Percentiles rank a stretch among this genome's conserved stretches.
Conservation (phyloP, 1,284 basidiomycete species). For the Cryptococcus maquisensis region DNA sequence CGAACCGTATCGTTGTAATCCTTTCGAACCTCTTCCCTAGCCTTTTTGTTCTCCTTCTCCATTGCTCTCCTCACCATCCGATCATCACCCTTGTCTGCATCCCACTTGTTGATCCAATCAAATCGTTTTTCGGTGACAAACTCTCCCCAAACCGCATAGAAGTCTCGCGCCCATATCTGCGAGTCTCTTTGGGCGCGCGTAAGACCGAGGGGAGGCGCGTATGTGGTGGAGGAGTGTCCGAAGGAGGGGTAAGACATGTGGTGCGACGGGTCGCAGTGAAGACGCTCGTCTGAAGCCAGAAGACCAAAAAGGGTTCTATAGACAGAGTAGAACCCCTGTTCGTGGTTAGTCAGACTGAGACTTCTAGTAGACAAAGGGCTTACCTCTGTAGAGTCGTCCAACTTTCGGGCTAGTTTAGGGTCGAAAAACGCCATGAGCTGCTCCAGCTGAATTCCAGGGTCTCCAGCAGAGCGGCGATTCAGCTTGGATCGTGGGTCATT, state of each 20-base stretch:
- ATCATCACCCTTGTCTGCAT: constrained; percentile 78
- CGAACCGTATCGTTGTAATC: constrained; percentile 92
- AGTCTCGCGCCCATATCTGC: constrained; percentile 57
- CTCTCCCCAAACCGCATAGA: constrained; percentile 83
- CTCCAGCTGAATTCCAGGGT: constrained; percentile 71
- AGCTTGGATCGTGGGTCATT: constrained; percentile 51
- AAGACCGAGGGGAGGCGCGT: constrained; percentile 51
- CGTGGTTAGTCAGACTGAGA: not conserved
- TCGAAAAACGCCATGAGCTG: constrained; percentile 87
- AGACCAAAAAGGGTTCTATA: constrained; percentile 85
- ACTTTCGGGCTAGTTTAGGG: constrained; percentile 64
- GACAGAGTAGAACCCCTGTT: constrained; percentile 82
- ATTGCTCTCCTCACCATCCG: constrained; percentile 77
- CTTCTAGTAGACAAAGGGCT: constrained; percentile 19
- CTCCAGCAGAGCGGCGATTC: constrained; percentile 60
- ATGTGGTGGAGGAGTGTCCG: constrained; percentile 73
- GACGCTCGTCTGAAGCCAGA: constrained; percentile 74
- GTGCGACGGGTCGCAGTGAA: constrained; percentile 52
- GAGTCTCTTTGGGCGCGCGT: constrained; percentile 50
- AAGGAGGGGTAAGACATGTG: constrained; percentile 69
- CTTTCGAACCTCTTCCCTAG: constrained; percentile 74
- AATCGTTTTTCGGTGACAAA: constrained; percentile 89
- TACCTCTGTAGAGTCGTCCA: constrained; percentile 68
- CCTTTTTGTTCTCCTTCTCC: constrained; percentile 95
- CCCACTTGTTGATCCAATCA: constrained; percentile 82